Base-by-base conservation (phyloP, 2,329 filamentous ascomycete genomes). In the Arachnomyces sp. region DNA sequence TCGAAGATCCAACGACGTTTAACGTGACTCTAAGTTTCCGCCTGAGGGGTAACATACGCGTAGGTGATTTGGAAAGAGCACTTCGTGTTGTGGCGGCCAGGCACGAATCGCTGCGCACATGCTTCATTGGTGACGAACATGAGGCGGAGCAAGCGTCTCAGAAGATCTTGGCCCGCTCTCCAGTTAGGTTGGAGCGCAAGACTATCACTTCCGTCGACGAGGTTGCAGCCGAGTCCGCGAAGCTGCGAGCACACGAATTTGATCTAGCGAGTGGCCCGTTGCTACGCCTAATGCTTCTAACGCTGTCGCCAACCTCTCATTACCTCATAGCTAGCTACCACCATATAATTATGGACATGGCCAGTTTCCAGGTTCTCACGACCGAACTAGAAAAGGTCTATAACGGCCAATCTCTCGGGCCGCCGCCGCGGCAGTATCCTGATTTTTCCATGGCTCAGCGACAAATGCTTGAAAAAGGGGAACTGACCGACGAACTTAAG, bases 341-440 rank as follows among this genome's bases (percentile, higher is more conserved):
- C 43, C 72, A 75, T 46, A 74, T 77, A 28, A 53, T 61, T 25
- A 63, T 76, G 59, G 74, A 77, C 44, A 70, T 67, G 1, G 44
- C 65, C 30, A 69, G 69, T 32, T 62, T 62, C 3, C 46, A 67
- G 7, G 46, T 74, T 2, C 54, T 77, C 14, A 40, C 71, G 9
- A 21, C 44, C 0, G 70, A 76, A 28, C 41, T 75, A 3, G 57
- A 68, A 13, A 62, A 56, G 18, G 59, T 52, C 0, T 75, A 75
- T 50, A 53, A 53, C 1, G 54, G 59, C 12, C 39, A 44, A n/a
- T 34, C 18, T 3, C 52, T 61, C 6, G 50, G 34, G 13, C 45
- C 18, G 1, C 31, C 40, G 14, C 50, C 52, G 1, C 35, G 45
- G 2, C 65, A 69, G 44, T 69, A 58, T 41, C 42, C 59, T 0